phyloP scores from a whole-genome alignment of 805 yeast species.

The Nakazawaea populi region DNA sequence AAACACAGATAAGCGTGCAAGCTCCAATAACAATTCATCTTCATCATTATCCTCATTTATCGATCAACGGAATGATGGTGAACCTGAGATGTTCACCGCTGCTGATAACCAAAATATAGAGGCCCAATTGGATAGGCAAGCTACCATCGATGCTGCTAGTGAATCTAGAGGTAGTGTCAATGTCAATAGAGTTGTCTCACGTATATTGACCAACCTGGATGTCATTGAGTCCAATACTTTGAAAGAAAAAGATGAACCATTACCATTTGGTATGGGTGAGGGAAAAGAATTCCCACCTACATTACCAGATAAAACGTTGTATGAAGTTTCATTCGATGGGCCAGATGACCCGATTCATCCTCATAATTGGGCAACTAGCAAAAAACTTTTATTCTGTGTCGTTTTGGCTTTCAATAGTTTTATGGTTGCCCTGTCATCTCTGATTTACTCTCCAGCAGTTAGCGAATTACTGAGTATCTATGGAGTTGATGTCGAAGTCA shows the following conservation, averaged over 20 bases:
- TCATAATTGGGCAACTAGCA: slow-evolving; percentile 59
- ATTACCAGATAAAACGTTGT: slow-evolving; percentile 48
- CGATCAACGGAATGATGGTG: background rate
- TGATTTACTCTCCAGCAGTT: slow-evolving; percentile 66
- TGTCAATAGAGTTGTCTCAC: slow-evolving; percentile 29
- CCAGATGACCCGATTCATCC: slow-evolving; percentile 78
- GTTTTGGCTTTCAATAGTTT: slow-evolving; percentile 38
- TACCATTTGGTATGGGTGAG: slow-evolving; percentile 61
- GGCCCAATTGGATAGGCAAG: background rate
- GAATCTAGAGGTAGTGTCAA: background rate
- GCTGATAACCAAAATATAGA: background rate
- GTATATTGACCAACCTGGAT: slow-evolving; percentile 35
- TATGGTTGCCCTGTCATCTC: slow-evolving; percentile 67
- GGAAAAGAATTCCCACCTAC: slow-evolving; percentile 57
- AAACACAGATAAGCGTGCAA: background rate
- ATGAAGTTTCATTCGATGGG: slow-evolving; percentile 71
- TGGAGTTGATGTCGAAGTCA: slow-evolving; percentile 61
- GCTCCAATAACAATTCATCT: background rate
- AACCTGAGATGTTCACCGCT: background rate
- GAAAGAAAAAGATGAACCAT: slow-evolving; percentile 15
- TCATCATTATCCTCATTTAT: background rate
- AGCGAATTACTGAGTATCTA: slow-evolving; percentile 40
- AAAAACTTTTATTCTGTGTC: slow-evolving; percentile 37
- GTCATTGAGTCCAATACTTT: slow-evolving; percentile 1
- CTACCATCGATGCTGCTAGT: background rate